Evolutionary conservation across 2,329 filamentous ascomycete genomes (phyloP).

Genomic region (Claviceps fusiformis): DNA sequence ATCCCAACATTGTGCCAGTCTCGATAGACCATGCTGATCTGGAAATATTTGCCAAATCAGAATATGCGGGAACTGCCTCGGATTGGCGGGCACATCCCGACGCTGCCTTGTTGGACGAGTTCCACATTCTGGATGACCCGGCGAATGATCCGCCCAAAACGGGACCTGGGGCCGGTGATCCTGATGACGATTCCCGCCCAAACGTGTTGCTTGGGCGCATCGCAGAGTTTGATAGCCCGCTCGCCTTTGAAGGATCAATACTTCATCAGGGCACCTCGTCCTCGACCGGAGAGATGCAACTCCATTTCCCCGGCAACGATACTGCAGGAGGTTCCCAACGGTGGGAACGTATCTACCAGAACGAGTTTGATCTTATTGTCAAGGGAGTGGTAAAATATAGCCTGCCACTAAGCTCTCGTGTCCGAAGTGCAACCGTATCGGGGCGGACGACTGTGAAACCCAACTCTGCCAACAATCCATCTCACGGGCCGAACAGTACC

Average conservation of each 20-base stretch:
- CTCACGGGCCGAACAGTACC: slow-evolving; percentile 65
- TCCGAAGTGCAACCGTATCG: slow-evolving; percentile 46
- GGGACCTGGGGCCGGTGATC: slow-evolving; percentile 29
- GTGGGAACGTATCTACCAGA: slow-evolving; percentile 82
- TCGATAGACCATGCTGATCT: slow-evolving; percentile 77
- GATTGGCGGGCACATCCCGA: slow-evolving; percentile 40
- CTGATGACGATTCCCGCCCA: slow-evolving; percentile 48
- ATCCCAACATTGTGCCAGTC: slow-evolving; percentile 85
- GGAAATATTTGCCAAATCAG: slow-evolving; percentile 89
- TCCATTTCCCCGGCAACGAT: slow-evolving; percentile 72
- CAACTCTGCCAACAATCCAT: slow-evolving; percentile 45
- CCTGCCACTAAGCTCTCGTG: slow-evolving; percentile 45
- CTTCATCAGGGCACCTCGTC: slow-evolving; percentile 59
- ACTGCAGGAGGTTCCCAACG: slow-evolving; percentile 74
- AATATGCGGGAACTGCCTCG: slow-evolving; percentile 60
- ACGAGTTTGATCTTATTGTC: slow-evolving; percentile 87
- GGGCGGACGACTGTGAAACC: slow-evolving; percentile 47
- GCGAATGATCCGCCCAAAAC: slow-evolving; percentile 25
- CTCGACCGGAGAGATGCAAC: slow-evolving; percentile 71
- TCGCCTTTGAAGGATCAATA: slow-evolving; percentile 82
- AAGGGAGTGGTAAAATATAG: slow-evolving; percentile 81
- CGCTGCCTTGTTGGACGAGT: slow-evolving; percentile 9
- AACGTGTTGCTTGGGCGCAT: slow-evolving; percentile 91
- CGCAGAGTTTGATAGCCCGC: slow-evolving; percentile 70
- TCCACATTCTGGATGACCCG: slow-evolving; percentile 19